Evolutionary conservation across 805 yeast species (phyloP).

Genomic region (Metschnikowia borealis): DNA sequence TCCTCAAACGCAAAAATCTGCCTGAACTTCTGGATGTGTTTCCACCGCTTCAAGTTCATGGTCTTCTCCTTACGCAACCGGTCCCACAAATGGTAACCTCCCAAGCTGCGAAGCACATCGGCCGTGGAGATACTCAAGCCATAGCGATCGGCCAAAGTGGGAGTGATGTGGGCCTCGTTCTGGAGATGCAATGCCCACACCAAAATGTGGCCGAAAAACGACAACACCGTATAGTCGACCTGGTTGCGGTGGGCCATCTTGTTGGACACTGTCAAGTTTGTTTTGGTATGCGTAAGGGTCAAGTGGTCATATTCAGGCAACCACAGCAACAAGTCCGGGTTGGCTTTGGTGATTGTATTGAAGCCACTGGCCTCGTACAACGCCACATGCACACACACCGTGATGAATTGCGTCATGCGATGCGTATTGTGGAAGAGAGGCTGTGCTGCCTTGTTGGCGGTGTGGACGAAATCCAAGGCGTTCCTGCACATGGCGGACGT

Average conservation of each 20-base stretch:
- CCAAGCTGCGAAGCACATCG: conserved; percentile 23
- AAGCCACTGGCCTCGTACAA: conserved; percentile 35
- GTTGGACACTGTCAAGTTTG: conserved; percentile 32
- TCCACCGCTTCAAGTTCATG: conserved; percentile 42
- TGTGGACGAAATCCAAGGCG: conserved; percentile 23
- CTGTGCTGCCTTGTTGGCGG: conserved; percentile 18
- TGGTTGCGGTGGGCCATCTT: conserved; percentile 31
- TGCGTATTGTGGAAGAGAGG: conserved; percentile 21
- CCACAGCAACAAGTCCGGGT: conserved; percentile 26
- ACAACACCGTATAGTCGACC: conserved; percentile 36
- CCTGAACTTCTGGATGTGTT: conserved; percentile 37
- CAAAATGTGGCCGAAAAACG: conserved; percentile 36
- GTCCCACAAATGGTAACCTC: conserved; percentile 42
- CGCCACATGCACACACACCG: conserved; percentile 33
- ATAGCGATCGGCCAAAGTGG: conserved; percentile 17
- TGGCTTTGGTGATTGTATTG: conserved; percentile 21
- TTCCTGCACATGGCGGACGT: conserved; percentile 28
- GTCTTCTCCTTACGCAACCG: conserved; percentile 27
- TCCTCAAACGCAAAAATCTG: conserved; percentile 34
- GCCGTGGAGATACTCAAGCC: conserved; percentile 18
- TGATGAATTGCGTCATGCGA: conserved; percentile 22
- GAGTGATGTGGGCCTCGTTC: conserved; percentile 2
- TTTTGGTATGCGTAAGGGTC: conserved; percentile 29
- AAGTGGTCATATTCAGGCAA: conserved; percentile 30
- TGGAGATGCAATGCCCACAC: conserved; percentile 35